Evolutionary conservation across 1,284 basidiomycete genomes (phyloP).

Genomic region (Microbotryum intermedium): DNA sequence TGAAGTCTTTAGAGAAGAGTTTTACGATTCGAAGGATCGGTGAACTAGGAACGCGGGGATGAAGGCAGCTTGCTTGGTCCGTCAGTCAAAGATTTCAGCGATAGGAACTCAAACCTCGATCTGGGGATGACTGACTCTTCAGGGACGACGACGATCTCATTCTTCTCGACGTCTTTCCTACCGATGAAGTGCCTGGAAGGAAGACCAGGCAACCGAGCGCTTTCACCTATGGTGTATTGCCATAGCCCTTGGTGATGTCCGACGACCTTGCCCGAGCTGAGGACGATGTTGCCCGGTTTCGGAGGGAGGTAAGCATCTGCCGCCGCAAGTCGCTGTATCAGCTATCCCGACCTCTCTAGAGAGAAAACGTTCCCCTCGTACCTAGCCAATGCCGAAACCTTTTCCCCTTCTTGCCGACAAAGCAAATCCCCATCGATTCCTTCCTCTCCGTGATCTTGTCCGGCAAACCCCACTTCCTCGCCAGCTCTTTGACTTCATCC

Average conservation of each 20-base stretch:
- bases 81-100: background rate
- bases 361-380: background rate
- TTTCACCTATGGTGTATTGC: constrained; percentile 81
- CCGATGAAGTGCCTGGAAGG: constrained; percentile 63
- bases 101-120: background rate
- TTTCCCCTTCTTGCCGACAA: constrained; percentile 67
- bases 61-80: no score
- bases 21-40: constrained; percentile 51
- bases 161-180: constrained; percentile 54
- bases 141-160: constrained; percentile 65
- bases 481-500: constrained; percentile 66
- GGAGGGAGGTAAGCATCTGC: constrained; percentile 69
- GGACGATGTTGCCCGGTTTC: constrained; percentile 58
- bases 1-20: constrained; percentile 50
- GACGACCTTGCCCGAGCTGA: constrained; percentile 51
- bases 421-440: constrained; percentile 97
- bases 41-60: constrained; percentile 32
- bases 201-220: constrained; percentile 59
- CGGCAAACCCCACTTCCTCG: constrained; percentile 51
- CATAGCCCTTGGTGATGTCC: constrained; percentile 69
- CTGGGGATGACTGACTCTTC: constrained; percentile 51
- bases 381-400: constrained; percentile 52
- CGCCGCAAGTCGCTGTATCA: background rate
- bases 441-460: constrained; percentile 62
- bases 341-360: background rate